Base-by-base conservation (phyloP, 164 flowering plant genomes). In the Vitis amurensis region DNA sequence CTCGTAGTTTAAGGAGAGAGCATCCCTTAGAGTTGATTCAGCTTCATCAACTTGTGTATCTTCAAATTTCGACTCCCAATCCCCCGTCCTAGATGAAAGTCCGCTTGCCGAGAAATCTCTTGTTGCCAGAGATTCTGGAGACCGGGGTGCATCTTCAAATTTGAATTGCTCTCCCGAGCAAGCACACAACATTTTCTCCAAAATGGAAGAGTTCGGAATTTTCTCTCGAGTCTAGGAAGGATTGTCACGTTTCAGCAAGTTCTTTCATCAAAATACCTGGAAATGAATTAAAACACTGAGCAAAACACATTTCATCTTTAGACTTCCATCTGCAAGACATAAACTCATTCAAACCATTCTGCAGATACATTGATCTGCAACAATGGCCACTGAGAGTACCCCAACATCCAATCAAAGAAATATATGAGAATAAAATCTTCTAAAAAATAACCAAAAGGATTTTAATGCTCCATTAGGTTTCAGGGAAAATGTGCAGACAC, bases 131-230 rank as follows among this genome's bases (percentile, higher is more conserved):
- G 99, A 95, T 70, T 91, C 97, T 53, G 98, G 98, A 4, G 99
- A 93, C 67, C 77, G 85, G 7, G 99, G 93, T 0, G 81, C 82
- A 49, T 93, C 98, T 60, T 95, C 99, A n/a, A 93, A 84, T 74
- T 85, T 93, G 82, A 90, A 90, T 71, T 91, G 97, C 86, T 95
- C 98, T 8, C 99, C 97, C 4, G 99, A 95, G 81, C 99, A 95
- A 81, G 98, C 94, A 73, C 98, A 95, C 96, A 95, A 67, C 99
- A 95, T 92, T 53, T 74, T 86, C 57, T 60, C 78, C 64, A 50
- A 55, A 68, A 67, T 17, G 14, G 27, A 57, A 13, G 17, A 59
- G 64, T 68, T 15, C 60, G 53, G 5, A 67, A 57, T 19, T 70
- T 63, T 23, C 58, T 48, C 12, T 30, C 47, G 1, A 15, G 50